Evolutionary conservation across 352 stramenopile genomes (phyloP).

Genomic region (Globisporangium perplexum): DNA sequence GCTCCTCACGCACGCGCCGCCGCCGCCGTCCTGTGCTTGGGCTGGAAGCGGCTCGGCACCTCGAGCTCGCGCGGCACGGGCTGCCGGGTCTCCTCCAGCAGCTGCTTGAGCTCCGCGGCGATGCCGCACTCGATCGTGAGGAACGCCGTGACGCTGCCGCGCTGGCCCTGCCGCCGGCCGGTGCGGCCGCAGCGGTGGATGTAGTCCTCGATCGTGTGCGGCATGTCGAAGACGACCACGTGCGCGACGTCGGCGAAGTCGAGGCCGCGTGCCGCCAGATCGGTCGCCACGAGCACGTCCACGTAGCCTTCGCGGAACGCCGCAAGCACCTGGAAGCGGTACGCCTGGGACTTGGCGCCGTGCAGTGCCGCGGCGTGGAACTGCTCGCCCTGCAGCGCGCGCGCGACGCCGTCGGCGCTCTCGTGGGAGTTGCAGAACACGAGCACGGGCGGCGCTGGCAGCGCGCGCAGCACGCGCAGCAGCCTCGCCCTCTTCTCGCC

Average conservation of each 20-base stretch:
- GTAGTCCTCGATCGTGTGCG: conserved; percentile 88
- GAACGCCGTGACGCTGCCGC: conserved; percentile 39
- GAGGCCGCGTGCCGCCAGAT: conserved; percentile 85
- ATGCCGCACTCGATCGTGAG: conserved; percentile 53
- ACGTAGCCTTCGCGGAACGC: conserved; percentile 44
- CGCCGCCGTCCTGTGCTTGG: background rate
- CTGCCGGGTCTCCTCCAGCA: conserved; percentile 40
- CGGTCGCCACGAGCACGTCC: conserved; percentile 89
- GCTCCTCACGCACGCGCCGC: background rate
- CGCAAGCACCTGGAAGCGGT: conserved; percentile 39
- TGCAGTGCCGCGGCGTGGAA: conserved; percentile 95
- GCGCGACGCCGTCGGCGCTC: conserved; percentile 90
- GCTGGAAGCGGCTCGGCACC: conserved; percentile 30
- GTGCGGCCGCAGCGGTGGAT: conserved; percentile 86
- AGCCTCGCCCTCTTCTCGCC: conserved; percentile 38
- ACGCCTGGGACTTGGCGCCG: conserved; percentile 78
- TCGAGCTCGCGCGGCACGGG: conserved; percentile 40
- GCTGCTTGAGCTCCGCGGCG: conserved; percentile 37
- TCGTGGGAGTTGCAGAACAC: conserved; percentile 98
- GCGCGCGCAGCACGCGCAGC: conserved; percentile 53
- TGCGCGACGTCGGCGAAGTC: conserved; percentile 83
- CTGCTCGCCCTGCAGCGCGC: conserved; percentile 91
- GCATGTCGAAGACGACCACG: conserved; percentile 90
- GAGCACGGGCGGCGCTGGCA: conserved; percentile 89
- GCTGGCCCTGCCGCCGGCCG: conserved; percentile 36